Base-by-base conservation (phyloP, 306 rosid species). In the Casuarina cunninghamiana region DNA sequence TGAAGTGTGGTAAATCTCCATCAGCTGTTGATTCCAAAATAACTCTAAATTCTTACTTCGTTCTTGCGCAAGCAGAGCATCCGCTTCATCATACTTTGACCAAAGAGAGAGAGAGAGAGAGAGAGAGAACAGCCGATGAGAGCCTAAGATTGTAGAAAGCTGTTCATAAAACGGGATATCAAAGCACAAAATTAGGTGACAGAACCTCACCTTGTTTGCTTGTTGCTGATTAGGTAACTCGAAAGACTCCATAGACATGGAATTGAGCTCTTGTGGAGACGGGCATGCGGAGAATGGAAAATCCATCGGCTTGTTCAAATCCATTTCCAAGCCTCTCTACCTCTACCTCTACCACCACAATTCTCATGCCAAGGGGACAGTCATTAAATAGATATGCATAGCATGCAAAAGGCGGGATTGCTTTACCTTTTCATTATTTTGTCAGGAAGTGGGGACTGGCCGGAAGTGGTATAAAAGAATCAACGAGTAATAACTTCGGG, bases 21-120 rank as follows among this genome's bases (percentile, higher is more conserved):
- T 6, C 69, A 12, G 2, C 10, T 83, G 86, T 48, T 58, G 71
- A 32, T 66, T 41, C 87, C 89, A 86, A 39, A 80, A 86, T 2
- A 32, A 42, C 65, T 75, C 48, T 5, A 77, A 10, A 38, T 39
- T 45, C 6, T 74, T 58, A 66, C 61, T 73, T 72, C 74, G 86
- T 39, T 62, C 46, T 77, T 65, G 65, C 10, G 32, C 32, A n/a
- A 43, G 37, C n/a, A n/a, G 26, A 53, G 38, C 7, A 35, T 5
- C 37, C 13, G 32, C 72, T 16, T 80, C 72, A 53, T 45, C 71
- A 62, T 68, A 15, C 75, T 75, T 37, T 37, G 11, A 49, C 35
- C 6, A 50, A 48, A 48, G 12, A 48, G 11, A 48, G 51, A 48
- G 11, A 46, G 6, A 46, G 51, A 5, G 5, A 44, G 48, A 44